Percentiles rank a stretch among this genome's conserved stretches.
phyloP scores from a whole-genome alignment of 192 early-diverging fungal genomes.

The Coemansia sp. region DNA sequence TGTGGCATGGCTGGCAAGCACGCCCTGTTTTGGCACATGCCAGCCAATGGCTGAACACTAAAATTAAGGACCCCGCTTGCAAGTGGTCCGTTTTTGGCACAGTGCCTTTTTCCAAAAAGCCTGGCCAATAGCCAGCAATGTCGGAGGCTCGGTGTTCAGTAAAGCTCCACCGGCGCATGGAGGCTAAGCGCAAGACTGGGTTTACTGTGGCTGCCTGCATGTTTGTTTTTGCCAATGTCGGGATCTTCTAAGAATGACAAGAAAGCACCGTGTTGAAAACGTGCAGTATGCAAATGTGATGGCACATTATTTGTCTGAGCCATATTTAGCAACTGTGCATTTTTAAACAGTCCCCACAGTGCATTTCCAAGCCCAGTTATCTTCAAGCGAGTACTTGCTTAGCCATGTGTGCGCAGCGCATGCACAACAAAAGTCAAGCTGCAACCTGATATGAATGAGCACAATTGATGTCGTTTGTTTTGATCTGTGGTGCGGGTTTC shows the following conservation, averaged over 20 bases:
- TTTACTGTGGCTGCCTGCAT: background rate
- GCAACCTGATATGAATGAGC: background rate
- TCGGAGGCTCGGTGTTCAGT: background rate
- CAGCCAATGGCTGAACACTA: background rate
- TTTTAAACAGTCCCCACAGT: background rate
- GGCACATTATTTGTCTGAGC: background rate
- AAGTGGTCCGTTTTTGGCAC: background rate
- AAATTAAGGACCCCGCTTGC: background rate
- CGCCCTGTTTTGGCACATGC: background rate
- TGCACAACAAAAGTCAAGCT: slow-evolving; percentile 2
- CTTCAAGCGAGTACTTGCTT: background rate
- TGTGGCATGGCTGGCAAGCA: background rate
- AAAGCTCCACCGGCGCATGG: background rate
- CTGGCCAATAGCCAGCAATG: background rate
- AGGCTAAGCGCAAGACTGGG: background rate
- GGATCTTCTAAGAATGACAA: slow-evolving; percentile 4
- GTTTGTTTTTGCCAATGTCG: background rate
- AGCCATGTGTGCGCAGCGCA: slow-evolving; percentile 3
- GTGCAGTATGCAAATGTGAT: background rate
- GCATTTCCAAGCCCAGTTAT: background rate
- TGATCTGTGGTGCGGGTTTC: background rate
- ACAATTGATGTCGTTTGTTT: slow-evolving; percentile 1
- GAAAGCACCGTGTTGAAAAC: background rate
- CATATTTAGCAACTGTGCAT: background rate
- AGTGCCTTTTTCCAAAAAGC: background rate